Conservation (phyloP, 768 basidiomycete species). For the Panaeolus papilionaceus region DNA sequence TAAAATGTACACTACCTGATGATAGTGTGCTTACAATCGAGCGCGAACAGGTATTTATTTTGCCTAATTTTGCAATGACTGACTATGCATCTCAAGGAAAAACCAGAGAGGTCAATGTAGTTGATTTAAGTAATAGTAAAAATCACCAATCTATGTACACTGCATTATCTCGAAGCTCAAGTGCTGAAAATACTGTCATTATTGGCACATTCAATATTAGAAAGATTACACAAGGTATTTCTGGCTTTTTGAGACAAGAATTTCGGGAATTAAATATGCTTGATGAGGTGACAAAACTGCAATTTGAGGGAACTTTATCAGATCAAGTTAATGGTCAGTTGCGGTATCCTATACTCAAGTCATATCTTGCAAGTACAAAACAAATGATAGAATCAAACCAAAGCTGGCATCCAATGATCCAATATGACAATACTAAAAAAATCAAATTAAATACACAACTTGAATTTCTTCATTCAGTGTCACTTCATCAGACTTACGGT, state of each 20-base stretch:
- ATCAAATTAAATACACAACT: not conserved
- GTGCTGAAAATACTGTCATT: conserved; percentile 38
- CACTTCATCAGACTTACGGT: not conserved
- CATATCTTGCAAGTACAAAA: not conserved
- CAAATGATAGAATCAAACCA: not conserved
- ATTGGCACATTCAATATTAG: conserved; percentile 18
- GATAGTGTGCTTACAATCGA: conserved; percentile 25
- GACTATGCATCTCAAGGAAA: conserved; percentile 42
- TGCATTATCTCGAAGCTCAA: conserved; percentile 34
- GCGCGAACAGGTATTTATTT: conserved; percentile 31
- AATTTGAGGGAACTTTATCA: conserved; percentile 30
- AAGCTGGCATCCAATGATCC: not conserved
- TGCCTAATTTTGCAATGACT: conserved; percentile 41
- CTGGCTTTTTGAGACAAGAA: conserved; percentile 22
- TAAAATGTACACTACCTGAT: conserved; percentile 21
- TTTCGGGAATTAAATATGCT: conserved; percentile 40
- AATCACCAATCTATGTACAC: conserved; percentile 36
- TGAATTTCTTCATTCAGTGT: not conserved
- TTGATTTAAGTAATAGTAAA: conserved; percentile 31
- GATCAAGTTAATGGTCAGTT: conserved; percentile 18
- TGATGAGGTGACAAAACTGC: conserved; percentile 37
- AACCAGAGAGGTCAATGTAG: conserved; percentile 34
- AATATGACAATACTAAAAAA: not conserved
- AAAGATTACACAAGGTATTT: conserved; percentile 21
- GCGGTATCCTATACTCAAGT: not conserved